Percentiles rank a stretch among this genome's conserved stretches.
Conservation (phyloP, 225 moss, liverwort and hornwort species). For the Pseudoscleropodium purum region DNA sequence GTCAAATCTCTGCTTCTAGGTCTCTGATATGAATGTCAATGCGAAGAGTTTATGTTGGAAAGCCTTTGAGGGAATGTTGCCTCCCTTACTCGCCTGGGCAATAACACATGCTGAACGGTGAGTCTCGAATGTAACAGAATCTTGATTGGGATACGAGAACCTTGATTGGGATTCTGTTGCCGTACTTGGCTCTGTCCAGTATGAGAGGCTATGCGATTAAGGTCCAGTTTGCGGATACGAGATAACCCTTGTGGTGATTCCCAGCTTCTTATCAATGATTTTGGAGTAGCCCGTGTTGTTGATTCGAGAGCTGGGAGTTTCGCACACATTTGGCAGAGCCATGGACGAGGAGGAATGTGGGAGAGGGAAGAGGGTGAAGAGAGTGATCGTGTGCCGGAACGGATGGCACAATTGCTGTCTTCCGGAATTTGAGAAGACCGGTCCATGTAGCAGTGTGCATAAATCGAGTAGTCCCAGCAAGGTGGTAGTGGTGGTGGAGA, state of each 20-base stretch:
- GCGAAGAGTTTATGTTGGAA: background rate
- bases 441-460: background rate
- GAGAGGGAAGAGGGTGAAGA: constrained; percentile 46
- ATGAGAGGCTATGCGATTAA: background rate
- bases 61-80: background rate
- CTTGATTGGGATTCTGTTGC: background rate
- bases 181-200: background rate
- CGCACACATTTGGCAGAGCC: background rate
- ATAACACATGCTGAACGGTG: background rate
- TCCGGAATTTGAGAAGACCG: constrained; percentile 32
- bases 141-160: background rate
- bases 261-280: constrained; percentile 17
- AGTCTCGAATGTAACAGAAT: background rate
- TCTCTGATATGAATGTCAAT: background rate
- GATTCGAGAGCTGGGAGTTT: constrained; percentile 11
- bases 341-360: constrained; percentile 50
- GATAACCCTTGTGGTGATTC: constrained; percentile 1
- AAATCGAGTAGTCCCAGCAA: constrained; percentile 13
- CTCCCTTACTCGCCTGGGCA: background rate
- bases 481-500: background rate
- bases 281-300: background rate
- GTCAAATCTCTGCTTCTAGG: background rate
- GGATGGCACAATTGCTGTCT: constrained; percentile 60
- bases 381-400: constrained; percentile 51
- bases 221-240: background rate